Evolutionary conservation across 108 stramenopile species (phyloP).

Genomic region (Pelagomonas calceolata): DNA sequence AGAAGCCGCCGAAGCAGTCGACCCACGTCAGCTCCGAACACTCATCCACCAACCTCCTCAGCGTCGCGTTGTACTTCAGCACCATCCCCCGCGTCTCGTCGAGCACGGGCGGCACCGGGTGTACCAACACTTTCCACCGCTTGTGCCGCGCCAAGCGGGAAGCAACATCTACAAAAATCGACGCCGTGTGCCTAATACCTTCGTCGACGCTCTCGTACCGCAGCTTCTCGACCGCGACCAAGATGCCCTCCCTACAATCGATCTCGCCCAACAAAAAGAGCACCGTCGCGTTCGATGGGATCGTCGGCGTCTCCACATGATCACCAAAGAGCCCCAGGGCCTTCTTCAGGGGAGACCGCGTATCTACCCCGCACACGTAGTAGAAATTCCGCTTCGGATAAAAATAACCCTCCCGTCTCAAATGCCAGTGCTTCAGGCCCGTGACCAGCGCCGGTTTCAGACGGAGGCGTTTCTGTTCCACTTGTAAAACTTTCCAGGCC

Average conservation of each 20-base stretch:
- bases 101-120: constrained; percentile 39
- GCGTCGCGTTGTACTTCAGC: constrained; percentile 19
- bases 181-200: constrained; percentile 5
- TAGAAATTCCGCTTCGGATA: constrained; percentile 36
- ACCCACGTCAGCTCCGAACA: constrained; percentile 21
- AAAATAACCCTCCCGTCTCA: constrained; percentile 26
- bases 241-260: constrained; percentile 43
- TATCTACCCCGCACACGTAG: neutral
- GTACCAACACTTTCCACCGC: constrained; percentile 12
- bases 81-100: constrained; percentile 34
- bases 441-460: constrained; percentile 32
- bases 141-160: neutral
- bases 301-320: neutral
- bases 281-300: constrained; percentile 26
- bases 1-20: constrained; percentile 23
- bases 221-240: constrained; percentile 31
- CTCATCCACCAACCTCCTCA: neutral
- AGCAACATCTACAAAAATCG: constrained; percentile 1
- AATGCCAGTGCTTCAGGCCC: constrained; percentile 45
- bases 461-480: neutral
- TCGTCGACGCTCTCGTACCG: constrained; percentile 20
- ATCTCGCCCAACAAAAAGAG: constrained; percentile 43
- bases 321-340: neutral
- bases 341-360: too few relatives aligned
- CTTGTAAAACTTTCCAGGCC: constrained; percentile 8